These are phyloP conservation scores for Candida silvicultrix DNA, from an alignment of 805 yeast species.

Conservation along the genomic window DNA sequence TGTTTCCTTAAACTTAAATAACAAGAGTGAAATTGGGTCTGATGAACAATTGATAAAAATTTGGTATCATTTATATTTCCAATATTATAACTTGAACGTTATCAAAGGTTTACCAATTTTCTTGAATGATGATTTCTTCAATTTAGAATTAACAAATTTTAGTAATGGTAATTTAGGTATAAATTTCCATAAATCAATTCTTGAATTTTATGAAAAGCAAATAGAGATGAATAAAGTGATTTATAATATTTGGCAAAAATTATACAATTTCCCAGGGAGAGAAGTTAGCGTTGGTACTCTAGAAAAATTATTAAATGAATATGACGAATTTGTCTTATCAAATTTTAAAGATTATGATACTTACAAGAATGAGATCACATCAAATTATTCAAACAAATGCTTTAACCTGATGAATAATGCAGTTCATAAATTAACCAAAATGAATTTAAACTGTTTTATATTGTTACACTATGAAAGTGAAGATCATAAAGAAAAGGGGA, in stretches of 20 bases:
- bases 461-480: conserved; percentile 15
- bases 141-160: conserved; percentile 5
- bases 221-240: conserved; percentile 3
- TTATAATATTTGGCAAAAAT: conserved; percentile 3
- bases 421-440: conserved; percentile 8
- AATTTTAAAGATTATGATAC: conserved; percentile 1
- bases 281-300: conserved; percentile 7
- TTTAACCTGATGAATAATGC: conserved; percentile 6
- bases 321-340: background rate
- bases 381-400: conserved; percentile 8
- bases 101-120: conserved; percentile 15
- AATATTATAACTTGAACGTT: conserved; percentile 8
- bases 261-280: conserved; percentile 2
- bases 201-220: conserved; percentile 3
- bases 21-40: conserved; percentile 4
- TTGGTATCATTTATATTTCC: conserved; percentile 15
- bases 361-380: conserved; percentile 5
- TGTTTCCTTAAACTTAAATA: conserved; percentile 12
- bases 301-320: conserved; percentile 2
- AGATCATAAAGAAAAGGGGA: conserved; percentile 4
- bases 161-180: background rate
- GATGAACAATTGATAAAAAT: conserved; percentile 6
- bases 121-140: conserved; percentile 12
- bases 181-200: background rate
- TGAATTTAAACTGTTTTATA: conserved; percentile 7